These are phyloP conservation scores for Mycena olivaceomarginata DNA, from an alignment of 768 basidiomycete species.

Conservation along the genomic window DNA sequence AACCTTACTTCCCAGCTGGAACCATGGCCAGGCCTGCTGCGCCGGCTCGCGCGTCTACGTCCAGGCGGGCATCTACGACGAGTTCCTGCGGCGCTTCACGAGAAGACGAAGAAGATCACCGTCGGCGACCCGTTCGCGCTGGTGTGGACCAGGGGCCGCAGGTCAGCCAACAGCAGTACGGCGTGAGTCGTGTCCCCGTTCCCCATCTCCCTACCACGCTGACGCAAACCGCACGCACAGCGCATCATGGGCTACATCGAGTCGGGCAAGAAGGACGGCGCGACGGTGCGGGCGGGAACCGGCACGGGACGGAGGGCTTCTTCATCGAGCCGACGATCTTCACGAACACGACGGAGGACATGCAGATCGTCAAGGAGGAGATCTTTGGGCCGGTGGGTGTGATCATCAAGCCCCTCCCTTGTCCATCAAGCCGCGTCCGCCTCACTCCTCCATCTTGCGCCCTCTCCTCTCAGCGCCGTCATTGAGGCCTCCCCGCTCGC, in stretches of 20 bases:
- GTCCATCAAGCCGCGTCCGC: too few relatives aligned
- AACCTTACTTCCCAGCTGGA: constrained; percentile 61
- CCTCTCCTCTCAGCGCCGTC: too few relatives aligned
- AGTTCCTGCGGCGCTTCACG: constrained; percentile 78
- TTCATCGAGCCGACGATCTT: not conserved
- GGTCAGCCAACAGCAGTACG: constrained; percentile 69
- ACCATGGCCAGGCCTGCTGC: constrained; percentile 86
- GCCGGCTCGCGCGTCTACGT: constrained; percentile 91
- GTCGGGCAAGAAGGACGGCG: not conserved
- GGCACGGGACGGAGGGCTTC: too few relatives aligned
- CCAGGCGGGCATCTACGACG: constrained; percentile 86
- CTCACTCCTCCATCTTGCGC: too few relatives aligned
- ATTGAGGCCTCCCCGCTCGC: too few relatives aligned
- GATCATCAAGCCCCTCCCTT: not conserved
- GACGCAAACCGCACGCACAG: not conserved
- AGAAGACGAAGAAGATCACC: constrained; percentile 67
- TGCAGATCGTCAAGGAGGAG: not conserved
- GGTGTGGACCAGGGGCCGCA: constrained; percentile 80
- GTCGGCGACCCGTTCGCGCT: constrained; percentile 75
- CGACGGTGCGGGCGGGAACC: not conserved
- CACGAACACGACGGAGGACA: not conserved
- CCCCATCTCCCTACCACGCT: not conserved
- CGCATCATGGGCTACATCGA: not conserved
- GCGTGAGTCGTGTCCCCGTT: constrained; percentile 50
- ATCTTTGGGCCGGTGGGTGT: not conserved